phyloP scores from a whole-genome alignment of 2,329 filamentous ascomycete genomes.

The Trichoderma lentiforme region DNA sequence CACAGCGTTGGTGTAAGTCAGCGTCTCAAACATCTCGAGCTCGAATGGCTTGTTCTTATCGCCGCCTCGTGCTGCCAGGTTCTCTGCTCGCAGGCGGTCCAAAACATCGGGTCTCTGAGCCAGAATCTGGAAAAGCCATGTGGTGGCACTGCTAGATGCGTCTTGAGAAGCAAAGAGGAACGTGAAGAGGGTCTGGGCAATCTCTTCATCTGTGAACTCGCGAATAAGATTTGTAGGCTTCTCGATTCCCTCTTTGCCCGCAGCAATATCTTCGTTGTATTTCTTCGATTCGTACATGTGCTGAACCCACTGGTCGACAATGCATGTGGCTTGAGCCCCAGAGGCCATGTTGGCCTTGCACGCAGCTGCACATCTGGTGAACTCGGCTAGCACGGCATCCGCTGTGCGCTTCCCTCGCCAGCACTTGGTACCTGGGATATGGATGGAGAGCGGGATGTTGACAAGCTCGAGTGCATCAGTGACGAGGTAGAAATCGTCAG shows the following conservation, averaged over 20 bases:
- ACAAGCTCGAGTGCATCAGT: constrained; percentile 7
- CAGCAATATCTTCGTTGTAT: background rate
- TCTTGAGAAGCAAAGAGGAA: constrained; percentile 14
- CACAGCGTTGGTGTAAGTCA: constrained; percentile 8
- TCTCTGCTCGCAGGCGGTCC: constrained; percentile 3
- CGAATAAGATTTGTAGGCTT: constrained; percentile 12
- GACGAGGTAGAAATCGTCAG: constrained; percentile 7
- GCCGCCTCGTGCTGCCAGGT: background rate
- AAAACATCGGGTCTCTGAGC: constrained; percentile 7
- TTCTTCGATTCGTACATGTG: background rate
- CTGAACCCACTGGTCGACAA: constrained; percentile 6
- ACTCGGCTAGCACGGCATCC: background rate
- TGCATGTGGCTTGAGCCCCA: background rate
- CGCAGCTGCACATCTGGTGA: constrained; percentile 4
- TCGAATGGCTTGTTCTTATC: background rate
- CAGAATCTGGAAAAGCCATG: constrained; percentile 10
- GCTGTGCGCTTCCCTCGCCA: constrained; percentile 4
- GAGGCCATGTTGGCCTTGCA: constrained; percentile 12
- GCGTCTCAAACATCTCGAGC: constrained; percentile 3
- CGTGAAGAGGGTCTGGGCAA: constrained; percentile 6
- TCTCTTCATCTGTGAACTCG: constrained; percentile 4
- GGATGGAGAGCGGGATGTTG: constrained; percentile 2
- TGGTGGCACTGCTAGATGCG: constrained; percentile 6
- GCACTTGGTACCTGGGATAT: constrained; percentile 4
- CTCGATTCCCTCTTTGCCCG: background rate